phyloP scores from a whole-genome alignment of 2,329 filamentous ascomycete genomes.

The Nemania abortiva region DNA sequence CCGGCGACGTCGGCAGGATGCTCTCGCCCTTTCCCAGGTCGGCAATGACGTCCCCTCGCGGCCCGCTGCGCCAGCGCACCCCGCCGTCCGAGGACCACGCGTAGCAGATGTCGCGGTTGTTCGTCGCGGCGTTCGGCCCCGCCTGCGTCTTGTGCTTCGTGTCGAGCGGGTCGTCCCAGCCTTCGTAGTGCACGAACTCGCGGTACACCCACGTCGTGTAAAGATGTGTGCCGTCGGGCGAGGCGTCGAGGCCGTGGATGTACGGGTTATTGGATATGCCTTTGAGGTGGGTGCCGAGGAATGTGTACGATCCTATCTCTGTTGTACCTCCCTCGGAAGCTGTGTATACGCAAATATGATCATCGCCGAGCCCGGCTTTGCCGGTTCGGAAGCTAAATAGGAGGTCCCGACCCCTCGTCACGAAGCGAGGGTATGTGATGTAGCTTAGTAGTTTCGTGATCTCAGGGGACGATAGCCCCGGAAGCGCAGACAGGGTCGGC shows the following conservation, averaged over 20 bases:
- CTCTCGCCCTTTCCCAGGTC: constrained; percentile 53
- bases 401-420: constrained; percentile 53
- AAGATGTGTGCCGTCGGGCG: constrained; percentile 48
- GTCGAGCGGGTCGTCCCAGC: constrained; percentile 57
- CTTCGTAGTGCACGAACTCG: constrained; percentile 59
- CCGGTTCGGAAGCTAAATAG: constrained; percentile 64
- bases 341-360: constrained; percentile 61
- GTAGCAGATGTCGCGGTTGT: constrained; percentile 64
- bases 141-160: constrained; percentile 58
- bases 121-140: constrained; percentile 58
- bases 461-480: constrained; percentile 48
- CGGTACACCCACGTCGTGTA: constrained; percentile 64
- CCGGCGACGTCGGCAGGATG: constrained; percentile 56
- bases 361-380: constrained; percentile 62
- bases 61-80: constrained; percentile 58
- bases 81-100: constrained; percentile 61
- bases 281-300: constrained; percentile 62
- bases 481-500: constrained; percentile 52
- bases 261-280: constrained; percentile 64
- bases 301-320: constrained; percentile 53
- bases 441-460: constrained; percentile 51
- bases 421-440: constrained; percentile 64
- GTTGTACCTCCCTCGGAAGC: constrained; percentile 35
- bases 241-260: constrained; percentile 61
- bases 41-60: constrained; percentile 50